Evolutionary conservation across 169 alveolate genomes (phyloP).

Genomic region (Eimeria zaria): DNA sequence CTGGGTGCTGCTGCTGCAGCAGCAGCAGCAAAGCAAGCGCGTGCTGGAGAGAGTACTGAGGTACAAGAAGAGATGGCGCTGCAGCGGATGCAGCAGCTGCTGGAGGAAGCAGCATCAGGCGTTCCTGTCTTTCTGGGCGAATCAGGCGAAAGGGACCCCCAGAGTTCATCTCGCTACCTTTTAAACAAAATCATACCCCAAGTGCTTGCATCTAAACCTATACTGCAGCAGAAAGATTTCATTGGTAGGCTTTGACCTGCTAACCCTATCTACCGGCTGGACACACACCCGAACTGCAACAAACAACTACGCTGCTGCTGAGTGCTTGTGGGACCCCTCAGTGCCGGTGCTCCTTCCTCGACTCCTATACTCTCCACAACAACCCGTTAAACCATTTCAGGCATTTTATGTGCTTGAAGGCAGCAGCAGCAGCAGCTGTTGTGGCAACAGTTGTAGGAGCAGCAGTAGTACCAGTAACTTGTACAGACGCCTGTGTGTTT

Average conservation of each 20-base stretch:
- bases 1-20: constrained; percentile 44
- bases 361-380: background rate
- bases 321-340: background rate
- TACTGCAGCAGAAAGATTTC: constrained; percentile 18
- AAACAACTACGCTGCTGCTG: background rate
- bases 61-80: constrained; percentile 63
- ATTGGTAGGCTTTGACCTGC: background rate
- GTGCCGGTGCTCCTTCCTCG: background rate
- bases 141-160: background rate
- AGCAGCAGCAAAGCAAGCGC: constrained; percentile 55
- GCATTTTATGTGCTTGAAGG: background rate
- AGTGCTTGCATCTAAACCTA: constrained; percentile 11
- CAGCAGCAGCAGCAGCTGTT: background rate
- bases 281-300: background rate
- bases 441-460: background rate
- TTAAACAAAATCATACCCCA: constrained; percentile 29
- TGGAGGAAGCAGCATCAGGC: constrained; percentile 68
- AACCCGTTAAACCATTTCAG: background rate
- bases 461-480: constrained; percentile 22
- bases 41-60: constrained; percentile 37
- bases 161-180: background rate
- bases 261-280: background rate
- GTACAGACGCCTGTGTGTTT: background rate
- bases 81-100: constrained; percentile 80
- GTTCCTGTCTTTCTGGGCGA: constrained; percentile 12